A percentile compares a stretch with the other conserved stretches of the same genome.
Conservation (phyloP, 78 protist species). For the Guillardia theta region DNA sequence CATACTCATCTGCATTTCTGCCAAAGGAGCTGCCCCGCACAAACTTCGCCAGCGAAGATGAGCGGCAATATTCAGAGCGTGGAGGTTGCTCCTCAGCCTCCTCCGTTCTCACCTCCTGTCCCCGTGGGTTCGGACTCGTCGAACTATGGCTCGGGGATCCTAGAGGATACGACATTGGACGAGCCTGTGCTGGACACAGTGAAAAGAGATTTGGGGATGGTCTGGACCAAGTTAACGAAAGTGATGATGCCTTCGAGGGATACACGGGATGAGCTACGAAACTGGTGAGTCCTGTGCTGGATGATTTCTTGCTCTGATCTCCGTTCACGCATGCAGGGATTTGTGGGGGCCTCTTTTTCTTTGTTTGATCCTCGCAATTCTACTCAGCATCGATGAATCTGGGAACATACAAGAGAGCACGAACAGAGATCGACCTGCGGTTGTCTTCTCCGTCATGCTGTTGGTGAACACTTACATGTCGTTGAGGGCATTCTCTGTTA, state of each 20-base stretch:
- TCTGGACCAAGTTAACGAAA: neutral
- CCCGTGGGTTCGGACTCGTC: too few species aligned
- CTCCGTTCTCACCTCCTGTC: too few species aligned
- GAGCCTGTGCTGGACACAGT: neutral
- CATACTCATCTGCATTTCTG: too few species aligned
- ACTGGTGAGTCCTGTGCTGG: neutral
- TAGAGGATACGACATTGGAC: neutral
- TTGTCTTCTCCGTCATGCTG: neutral
- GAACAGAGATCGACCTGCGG: neutral
- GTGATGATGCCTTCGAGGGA: neutral
- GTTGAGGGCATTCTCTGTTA: neutral
- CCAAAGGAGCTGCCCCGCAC: too few species aligned
- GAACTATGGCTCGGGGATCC: too few species aligned
- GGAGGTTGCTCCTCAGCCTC: too few species aligned
- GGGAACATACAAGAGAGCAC: neutral
- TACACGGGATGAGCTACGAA: neutral
- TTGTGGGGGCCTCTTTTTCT: slow-evolving; percentile 23
- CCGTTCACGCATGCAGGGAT: slow-evolving; percentile 37
- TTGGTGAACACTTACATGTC: neutral
- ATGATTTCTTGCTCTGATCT: neutral
- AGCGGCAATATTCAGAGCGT: too few species aligned
- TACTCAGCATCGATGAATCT: slow-evolving; percentile 8
- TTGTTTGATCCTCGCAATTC: neutral
- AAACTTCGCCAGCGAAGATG: too few species aligned
- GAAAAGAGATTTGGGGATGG: neutral